Conservation (phyloP, 768 basidiomycete species). For the Termitomyces sp. region DNA sequence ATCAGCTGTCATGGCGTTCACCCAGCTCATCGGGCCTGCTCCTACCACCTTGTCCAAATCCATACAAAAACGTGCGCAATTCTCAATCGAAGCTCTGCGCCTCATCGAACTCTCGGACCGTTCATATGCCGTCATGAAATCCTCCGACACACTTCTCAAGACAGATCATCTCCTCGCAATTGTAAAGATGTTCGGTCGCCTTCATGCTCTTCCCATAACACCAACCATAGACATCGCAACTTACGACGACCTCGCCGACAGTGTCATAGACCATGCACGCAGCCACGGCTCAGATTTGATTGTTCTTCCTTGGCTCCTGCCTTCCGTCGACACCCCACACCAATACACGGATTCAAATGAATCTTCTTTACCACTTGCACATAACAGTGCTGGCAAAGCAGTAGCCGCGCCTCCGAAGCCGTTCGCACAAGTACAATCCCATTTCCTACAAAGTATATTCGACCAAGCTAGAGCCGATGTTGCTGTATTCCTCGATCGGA, state of each 20-base stretch:
- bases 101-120: slow-evolving; percentile 86
- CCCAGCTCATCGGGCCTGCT: slow-evolving; percentile 65
- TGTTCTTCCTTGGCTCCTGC: slow-evolving; percentile 76
- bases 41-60: slow-evolving; percentile 5
- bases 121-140: slow-evolving; percentile 83
- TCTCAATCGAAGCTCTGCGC: slow-evolving; percentile 69
- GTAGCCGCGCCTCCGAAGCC: slow-evolving; percentile 27
- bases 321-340: slow-evolving; percentile 13
- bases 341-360: not conserved
- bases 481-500: slow-evolving; percentile 76
- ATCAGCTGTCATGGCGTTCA: slow-evolving; percentile 84
- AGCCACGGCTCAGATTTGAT: slow-evolving; percentile 66
- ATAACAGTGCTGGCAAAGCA: not conserved
- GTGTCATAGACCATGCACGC: slow-evolving; percentile 65
- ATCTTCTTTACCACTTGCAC: not conserved
- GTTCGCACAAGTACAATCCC: slow-evolving; percentile 60
- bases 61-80: slow-evolving; percentile 15
- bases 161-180: slow-evolving; percentile 71
- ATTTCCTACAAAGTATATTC: slow-evolving; percentile 82
- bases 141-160: slow-evolving; percentile 54
- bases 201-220: slow-evolving; percentile 63
- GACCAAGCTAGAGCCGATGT: slow-evolving; percentile 68
- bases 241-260: slow-evolving; percentile 66
- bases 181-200: slow-evolving; percentile 71
- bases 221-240: slow-evolving; percentile 74